Evolutionary conservation across 495 filamentous ascomycete species (phyloP), one percentile per base, ranked within the genome.

Genomic region (Cudoniella acicularis): DNA sequence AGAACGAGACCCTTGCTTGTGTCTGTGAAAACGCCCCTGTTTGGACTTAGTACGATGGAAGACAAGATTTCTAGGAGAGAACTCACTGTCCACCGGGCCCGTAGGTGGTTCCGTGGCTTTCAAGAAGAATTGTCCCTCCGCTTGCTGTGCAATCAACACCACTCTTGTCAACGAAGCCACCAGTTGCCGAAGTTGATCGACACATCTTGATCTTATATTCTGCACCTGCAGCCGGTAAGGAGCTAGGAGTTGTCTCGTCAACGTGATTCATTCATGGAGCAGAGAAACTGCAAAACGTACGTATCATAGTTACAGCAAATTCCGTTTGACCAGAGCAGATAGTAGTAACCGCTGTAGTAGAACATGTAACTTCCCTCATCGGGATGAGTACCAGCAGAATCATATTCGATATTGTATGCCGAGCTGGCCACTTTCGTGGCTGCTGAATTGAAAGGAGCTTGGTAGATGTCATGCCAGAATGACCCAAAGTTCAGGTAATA

Each of bases 191-290:
- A 4, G 67, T 68, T 1, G 79, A 83, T 8, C 86, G 75, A 64
- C 87, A 89, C 0, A 84, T 84, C 65, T 77, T 70, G 65, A 91
- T 83, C 59, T 77, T 80, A 65, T 91, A 90, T 72, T 90, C 88
- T 9, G 71, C 75, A 0, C 87, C 86, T 0, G 69, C 52, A 0
- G 81, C 69, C 1, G 87, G 86, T 30, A 64, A 67, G 27, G 54
- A 20, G 24, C 59, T 62, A 26, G 49, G 10, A 4, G 10, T 1
- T 22, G 3, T 9, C 17, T 27, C 21, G 9, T 20, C 30, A 36
- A 21, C 43, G 17, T 52, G 26, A 24, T 43, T 16, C 17, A 23
- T 36, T 11, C 18, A 16, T 2, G 10, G 11, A n/a, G 24, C 21
- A 51, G 25, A 17, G 30, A 17, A 13, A 9, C 0, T 27, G 25